Evolutionary conservation across 495 filamentous ascomycete genomes (phyloP).

Genomic region (Penicillium bovifimosum): DNA sequence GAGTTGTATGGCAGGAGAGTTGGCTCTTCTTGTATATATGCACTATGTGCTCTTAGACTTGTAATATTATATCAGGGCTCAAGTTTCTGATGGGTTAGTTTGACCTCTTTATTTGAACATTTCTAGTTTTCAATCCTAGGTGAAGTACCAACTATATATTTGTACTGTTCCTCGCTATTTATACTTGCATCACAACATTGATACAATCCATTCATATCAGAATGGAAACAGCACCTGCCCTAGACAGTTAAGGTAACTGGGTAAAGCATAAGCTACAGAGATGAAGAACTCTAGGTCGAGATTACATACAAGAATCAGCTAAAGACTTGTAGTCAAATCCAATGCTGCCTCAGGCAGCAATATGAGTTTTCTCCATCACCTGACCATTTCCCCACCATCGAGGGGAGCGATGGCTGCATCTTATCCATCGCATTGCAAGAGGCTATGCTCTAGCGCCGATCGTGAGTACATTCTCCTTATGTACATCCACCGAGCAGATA

Average conservation of each 20-base stretch:
- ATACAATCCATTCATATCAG: too few species aligned
- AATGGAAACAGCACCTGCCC: too few species aligned
- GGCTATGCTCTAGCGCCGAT: constrained; percentile 30
- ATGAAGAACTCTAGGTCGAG: background rate
- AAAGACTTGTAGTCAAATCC: background rate
- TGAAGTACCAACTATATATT: too few species aligned
- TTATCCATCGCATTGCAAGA: constrained; percentile 19
- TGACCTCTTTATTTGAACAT: background rate
- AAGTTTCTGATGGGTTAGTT: too few species aligned
- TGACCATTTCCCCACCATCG: constrained; percentile 34
- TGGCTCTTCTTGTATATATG: background rate
- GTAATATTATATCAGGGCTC: too few species aligned
- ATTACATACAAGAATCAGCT: background rate
- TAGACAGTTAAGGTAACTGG: too few species aligned
- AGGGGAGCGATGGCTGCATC: constrained; percentile 24
- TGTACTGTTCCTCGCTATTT: too few species aligned
- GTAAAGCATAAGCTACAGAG: background rate
- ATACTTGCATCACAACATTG: too few species aligned
- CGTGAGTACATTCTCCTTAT: constrained; percentile 29
- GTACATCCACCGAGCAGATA: background rate
- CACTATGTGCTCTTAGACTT: too few species aligned
- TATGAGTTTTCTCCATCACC: constrained; percentile 29
- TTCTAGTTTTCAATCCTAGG: background rate
- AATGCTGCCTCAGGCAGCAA: constrained; percentile 22
- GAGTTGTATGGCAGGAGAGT: background rate